phyloP scores from a whole-genome alignment of 768 basidiomycete genomes.

The Amanita fuliginea region DNA sequence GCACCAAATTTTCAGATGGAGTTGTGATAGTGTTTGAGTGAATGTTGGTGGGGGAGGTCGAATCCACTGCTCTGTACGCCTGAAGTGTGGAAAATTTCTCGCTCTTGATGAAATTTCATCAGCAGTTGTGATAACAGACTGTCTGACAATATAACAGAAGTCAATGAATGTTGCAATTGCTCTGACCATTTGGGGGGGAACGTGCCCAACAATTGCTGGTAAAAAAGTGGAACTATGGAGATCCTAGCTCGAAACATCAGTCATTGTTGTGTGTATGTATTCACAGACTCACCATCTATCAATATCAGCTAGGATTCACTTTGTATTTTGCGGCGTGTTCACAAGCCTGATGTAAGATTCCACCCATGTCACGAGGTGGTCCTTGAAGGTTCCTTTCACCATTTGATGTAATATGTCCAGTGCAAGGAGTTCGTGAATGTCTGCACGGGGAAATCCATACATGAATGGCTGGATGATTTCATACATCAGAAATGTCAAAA shows the following conservation, averaged over 20 bases:
- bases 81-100: not conserved
- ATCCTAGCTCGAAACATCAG: too few relatives aligned
- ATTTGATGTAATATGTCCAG: constrained; percentile 24
- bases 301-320: not conserved
- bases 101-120: not conserved
- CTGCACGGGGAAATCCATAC: constrained; percentile 1
- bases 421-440: constrained; percentile 21
- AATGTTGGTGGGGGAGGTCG: not conserved
- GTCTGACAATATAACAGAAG: too few relatives aligned
- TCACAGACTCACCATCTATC: too few relatives aligned
- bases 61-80: not conserved
- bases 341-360: constrained; percentile 10
- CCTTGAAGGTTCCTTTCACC: constrained; percentile 27
- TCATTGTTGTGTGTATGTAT: too few relatives aligned
- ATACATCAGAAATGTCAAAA: too few relatives aligned
- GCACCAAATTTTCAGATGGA: too few relatives aligned
- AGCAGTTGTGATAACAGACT: not conserved
- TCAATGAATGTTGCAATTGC: too few relatives aligned
- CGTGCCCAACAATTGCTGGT: too few relatives aligned
- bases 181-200: too few relatives aligned
- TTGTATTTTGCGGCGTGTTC: constrained; percentile 12
- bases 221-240: too few relatives aligned
- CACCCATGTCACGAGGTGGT: constrained; percentile 25
- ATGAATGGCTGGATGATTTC: constrained; percentile 1
- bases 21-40: not conserved